phyloP scores from a whole-genome alignment of 306 rosid species.

The Prunus fruticosa region DNA sequence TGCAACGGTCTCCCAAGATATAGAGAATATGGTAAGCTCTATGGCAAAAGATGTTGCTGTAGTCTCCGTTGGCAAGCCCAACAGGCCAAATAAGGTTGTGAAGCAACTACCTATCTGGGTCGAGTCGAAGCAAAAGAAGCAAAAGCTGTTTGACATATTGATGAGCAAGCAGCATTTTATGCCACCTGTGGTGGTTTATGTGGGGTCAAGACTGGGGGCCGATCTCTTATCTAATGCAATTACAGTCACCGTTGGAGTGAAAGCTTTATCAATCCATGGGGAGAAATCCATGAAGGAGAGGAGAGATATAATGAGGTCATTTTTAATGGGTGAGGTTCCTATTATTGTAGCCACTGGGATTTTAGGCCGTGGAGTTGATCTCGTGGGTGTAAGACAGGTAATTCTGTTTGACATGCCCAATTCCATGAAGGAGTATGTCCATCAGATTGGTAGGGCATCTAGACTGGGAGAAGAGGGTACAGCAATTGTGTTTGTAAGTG shows the following conservation, averaged over 20 bases:
- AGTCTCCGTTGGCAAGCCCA: constrained; percentile 63
- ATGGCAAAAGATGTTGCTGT: constrained; percentile 46
- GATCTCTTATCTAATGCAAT: constrained; percentile 81
- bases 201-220: constrained; percentile 74
- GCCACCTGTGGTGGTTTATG: constrained; percentile 73
- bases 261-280: constrained; percentile 74
- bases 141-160: constrained; percentile 75
- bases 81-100: constrained; percentile 70
- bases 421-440: constrained; percentile 77
- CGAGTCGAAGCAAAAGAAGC: constrained; percentile 75
- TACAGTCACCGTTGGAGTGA: constrained; percentile 57
- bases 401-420: constrained; percentile 84
- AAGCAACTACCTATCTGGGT: constrained; percentile 84
- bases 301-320: constrained; percentile 67
- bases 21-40: constrained; percentile 62
- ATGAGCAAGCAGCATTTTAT: constrained; percentile 66
- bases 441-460: constrained; percentile 86
- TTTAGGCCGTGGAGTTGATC: constrained; percentile 82
- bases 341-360: constrained; percentile 86
- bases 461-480: constrained; percentile 85
- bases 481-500: constrained; percentile 67
- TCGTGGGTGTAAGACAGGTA: constrained; percentile 69
- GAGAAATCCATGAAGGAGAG: constrained; percentile 83
- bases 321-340: constrained; percentile 67
- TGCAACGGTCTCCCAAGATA: constrained; percentile 67